A percentile compares a stretch with the other conserved stretches of the same genome.
Evolutionary conservation across 805 yeast species (phyloP).

Genomic region (Wickerhamiella azyma): DNA sequence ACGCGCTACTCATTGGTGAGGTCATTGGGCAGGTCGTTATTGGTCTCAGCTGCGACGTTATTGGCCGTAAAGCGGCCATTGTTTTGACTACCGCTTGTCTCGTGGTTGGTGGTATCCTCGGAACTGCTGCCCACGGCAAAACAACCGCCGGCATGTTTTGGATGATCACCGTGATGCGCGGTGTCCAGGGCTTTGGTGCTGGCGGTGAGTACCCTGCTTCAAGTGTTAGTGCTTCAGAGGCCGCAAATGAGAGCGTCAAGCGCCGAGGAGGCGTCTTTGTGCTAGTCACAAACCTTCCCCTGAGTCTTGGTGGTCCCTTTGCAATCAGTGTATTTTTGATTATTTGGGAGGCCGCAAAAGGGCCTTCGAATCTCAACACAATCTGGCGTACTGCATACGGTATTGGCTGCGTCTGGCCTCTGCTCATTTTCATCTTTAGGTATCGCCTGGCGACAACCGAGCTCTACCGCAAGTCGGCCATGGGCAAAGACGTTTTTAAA

Average conservation of each 20-base stretch:
- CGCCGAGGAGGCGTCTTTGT: slow-evolving; percentile 51
- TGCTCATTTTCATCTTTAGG: slow-evolving; percentile 58
- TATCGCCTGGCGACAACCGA: slow-evolving; percentile 53
- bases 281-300: slow-evolving; percentile 58
- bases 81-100: slow-evolving; percentile 47
- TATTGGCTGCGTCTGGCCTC: slow-evolving; percentile 61
- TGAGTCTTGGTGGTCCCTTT: slow-evolving; percentile 69
- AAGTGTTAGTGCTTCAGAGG: slow-evolving; percentile 55
- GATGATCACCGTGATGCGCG: slow-evolving; percentile 64
- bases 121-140: slow-evolving; percentile 58
- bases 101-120: slow-evolving; percentile 49
- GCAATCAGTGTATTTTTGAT: slow-evolving; percentile 54
- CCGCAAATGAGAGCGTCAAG: slow-evolving; percentile 51
- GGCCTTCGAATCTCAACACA: slow-evolving; percentile 30
- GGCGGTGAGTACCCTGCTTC: slow-evolving; percentile 69
- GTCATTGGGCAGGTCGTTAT: slow-evolving; percentile 55
- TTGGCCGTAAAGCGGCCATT: slow-evolving; percentile 57
- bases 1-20: slow-evolving; percentile 55
- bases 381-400: slow-evolving; percentile 66
- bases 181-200: slow-evolving; percentile 64
- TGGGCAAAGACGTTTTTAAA: slow-evolving; percentile 35
- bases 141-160: slow-evolving; percentile 51
- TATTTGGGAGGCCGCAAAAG: slow-evolving; percentile 44
- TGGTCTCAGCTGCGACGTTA: slow-evolving; percentile 50
- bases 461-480: slow-evolving; percentile 50